A percentile compares a stretch with the other conserved stretches of the same genome.
Evolutionary conservation across 192 early-diverging fungal genomes (phyloP).

Genomic region (Coemansia sp.): DNA sequence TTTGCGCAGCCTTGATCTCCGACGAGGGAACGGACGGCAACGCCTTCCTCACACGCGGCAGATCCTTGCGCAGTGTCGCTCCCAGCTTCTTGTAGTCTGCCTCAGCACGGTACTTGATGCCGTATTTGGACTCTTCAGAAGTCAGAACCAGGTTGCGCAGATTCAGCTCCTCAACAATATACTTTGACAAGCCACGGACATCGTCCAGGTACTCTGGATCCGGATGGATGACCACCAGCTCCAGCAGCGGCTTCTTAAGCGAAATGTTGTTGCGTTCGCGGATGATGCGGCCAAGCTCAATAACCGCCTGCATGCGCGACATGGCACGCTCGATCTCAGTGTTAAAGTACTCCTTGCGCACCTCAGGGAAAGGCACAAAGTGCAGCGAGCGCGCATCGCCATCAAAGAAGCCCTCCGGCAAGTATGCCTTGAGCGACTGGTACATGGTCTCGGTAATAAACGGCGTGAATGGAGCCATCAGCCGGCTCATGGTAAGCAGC

Average conservation of each 20-base stretch:
- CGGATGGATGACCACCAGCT: slow-evolving; percentile 88
- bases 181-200: slow-evolving; percentile 75
- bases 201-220: slow-evolving; percentile 86
- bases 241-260: slow-evolving; percentile 91
- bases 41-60: slow-evolving; percentile 80
- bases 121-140: slow-evolving; percentile 85
- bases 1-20: slow-evolving; percentile 79
- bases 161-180: slow-evolving; percentile 93
- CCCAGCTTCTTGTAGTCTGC: slow-evolving; percentile 91
- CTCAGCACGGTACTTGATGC: slow-evolving; percentile 88
- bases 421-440: slow-evolving; percentile 80
- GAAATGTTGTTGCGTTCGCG: slow-evolving; percentile 90
- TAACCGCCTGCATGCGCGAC: slow-evolving; percentile 92
- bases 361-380: slow-evolving; percentile 93
- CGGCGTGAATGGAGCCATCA: slow-evolving; percentile 97
- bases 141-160: slow-evolving; percentile 84
- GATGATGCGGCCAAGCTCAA: slow-evolving; percentile 87
- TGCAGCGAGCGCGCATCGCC: slow-evolving; percentile 86
- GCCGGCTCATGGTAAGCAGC: slow-evolving; percentile 79
- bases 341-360: slow-evolving; percentile 94
- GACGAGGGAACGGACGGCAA: slow-evolving; percentile 70
- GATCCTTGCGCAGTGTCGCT: slow-evolving; percentile 85
- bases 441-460: slow-evolving; percentile 98
- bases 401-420: slow-evolving; percentile 58
- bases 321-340: slow-evolving; percentile 92